Evolutionary conservation across 2,329 filamentous ascomycete genomes (phyloP).

Genomic region (Chrysosporium keratinophilum): DNA sequence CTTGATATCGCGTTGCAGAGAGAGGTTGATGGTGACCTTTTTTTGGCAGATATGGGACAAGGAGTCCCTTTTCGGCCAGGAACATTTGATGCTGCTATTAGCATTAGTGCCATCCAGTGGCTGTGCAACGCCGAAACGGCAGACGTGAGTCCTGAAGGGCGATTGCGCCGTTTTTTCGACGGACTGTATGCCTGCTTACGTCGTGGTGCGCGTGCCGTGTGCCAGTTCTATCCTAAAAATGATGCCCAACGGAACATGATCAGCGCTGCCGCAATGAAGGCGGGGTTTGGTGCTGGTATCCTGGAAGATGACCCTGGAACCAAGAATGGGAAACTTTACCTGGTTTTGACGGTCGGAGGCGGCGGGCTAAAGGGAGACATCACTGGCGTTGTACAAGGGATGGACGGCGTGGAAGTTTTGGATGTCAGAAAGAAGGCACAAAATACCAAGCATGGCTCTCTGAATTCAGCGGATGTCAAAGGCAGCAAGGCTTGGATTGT

Average conservation of each 20-base stretch:
- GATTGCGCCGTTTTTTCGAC: conserved; percentile 80
- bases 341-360: conserved; percentile 81
- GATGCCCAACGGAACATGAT: conserved; percentile 88
- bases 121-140: conserved; percentile 88
- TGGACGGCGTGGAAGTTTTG: conserved; percentile 77
- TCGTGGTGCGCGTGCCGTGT: conserved; percentile 79
- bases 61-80: conserved; percentile 88
- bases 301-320: conserved; percentile 92
- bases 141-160: conserved; percentile 68
- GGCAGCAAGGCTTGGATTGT: conserved; percentile 43
- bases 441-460: conserved; percentile 39
- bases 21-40: conserved; percentile 85
- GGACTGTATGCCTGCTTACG: conserved; percentile 76
- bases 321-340: conserved; percentile 92
- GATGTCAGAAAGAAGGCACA: conserved; percentile 52
- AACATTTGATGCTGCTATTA: conserved; percentile 87
- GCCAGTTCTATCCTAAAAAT: conserved; percentile 98
- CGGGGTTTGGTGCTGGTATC: conserved; percentile 89
- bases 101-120: conserved; percentile 96
- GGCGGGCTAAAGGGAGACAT: conserved; percentile 62
- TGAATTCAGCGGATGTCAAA: conserved; percentile 39
- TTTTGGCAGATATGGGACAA: conserved; percentile 90
- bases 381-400: conserved; percentile 74
- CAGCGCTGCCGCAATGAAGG: conserved; percentile 75
- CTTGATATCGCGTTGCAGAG: conserved; percentile 85